Evolutionary conservation across 129 eudicot genomes (phyloP), one percentile per base, ranked within the genome.

Genomic region (Mikania micrantha): DNA sequence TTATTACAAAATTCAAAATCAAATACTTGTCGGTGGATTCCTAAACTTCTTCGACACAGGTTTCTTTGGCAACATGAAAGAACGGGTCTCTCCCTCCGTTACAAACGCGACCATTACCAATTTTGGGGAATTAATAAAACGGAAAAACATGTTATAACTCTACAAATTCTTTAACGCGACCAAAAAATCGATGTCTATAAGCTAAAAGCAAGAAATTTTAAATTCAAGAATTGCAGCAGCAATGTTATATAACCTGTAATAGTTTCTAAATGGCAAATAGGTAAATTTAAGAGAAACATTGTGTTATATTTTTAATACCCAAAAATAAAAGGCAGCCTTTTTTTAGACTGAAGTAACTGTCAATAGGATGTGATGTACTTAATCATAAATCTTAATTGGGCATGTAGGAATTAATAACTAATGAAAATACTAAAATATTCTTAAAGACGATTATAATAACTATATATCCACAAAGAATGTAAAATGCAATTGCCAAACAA

Each of bases 401-500:
- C 54, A 48, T 48, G 19, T 7, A 32, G 36, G 36, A 32, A 32
- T 32, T 7, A 32, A 32, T n/a, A n/a, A 2, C 36, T 3, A 36
- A 11, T n/a, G 10, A 45, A 45, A 28, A n/a, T 44, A 44, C 50
- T 44, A 44, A 44, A 45, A 16, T 60, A 60, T 34, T 60, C 9
- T 35, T 16, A n/a, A 60, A 0, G 45, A 16, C 5, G 9, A 45
- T 9, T 21, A 29, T 38, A 28, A 65, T 44, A 65, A 65, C 36
- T 65, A 27, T 0, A 28, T 45, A 45, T 2, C 71, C 71, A 66
- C 19, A 45, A 16, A 66, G 20, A 9, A 45, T 16, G 50, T 45
- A 45, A 16, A 16, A 17, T 17, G 50, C 9, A 45, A 52, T 12
- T 53, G 53, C 74, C 64, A 69, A 53, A 69, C 53, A 24, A 69